Evolutionary conservation across 768 basidiomycete species (phyloP), one percentile per base, ranked within the genome.

Genomic region (Thelephora aurantiotincta): DNA sequence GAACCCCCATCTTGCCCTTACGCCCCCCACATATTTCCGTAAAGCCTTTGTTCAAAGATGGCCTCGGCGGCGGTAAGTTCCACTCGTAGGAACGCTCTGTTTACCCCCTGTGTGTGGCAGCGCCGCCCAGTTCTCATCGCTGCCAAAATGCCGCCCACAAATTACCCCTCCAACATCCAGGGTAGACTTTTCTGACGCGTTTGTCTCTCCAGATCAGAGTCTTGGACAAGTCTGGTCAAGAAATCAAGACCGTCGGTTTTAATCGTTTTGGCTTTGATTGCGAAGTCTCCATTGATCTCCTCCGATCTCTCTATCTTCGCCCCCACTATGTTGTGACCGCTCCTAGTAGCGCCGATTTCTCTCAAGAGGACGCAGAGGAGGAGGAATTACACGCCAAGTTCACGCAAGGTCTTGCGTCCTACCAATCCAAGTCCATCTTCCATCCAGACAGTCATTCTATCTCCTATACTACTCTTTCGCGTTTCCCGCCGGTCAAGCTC

Each of bases 401-500:
- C 61, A 72, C 70, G 34, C 67, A 70, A 50, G 69, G 70, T 23
- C 56, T 59, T 23, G 55, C 63, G 45, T 60, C 68, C 33, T 86
- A 82, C 62, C 81, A 86, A 60, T 84, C 89, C 48, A 82, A 89
- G 61, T 85, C 90, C 19, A 89, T 91, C 57, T 94, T 74, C 65
- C 76, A 88, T 60, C 82, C 85, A 35, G 74, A 82, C 51, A 75
- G 73, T 20, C 74, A 82, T 54, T 76, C 84, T 34, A 91, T 96
- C 63, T 87, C 92, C 37, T 97, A 93, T 66, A 87, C 89, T 43
- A 90, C 91, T 20, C 76, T 94, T 48, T 80, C 85, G 47, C 82
- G 87, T 38, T 99, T 92, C 64, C 88, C 92, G 9, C 90, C 94
- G 3, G 93, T 99, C 51, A 88, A 78, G 57, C 78, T 92, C 43